Evolutionary conservation across 352 stramenopile species (phyloP).

Genomic region (Poterioochromonas sp.): DNA sequence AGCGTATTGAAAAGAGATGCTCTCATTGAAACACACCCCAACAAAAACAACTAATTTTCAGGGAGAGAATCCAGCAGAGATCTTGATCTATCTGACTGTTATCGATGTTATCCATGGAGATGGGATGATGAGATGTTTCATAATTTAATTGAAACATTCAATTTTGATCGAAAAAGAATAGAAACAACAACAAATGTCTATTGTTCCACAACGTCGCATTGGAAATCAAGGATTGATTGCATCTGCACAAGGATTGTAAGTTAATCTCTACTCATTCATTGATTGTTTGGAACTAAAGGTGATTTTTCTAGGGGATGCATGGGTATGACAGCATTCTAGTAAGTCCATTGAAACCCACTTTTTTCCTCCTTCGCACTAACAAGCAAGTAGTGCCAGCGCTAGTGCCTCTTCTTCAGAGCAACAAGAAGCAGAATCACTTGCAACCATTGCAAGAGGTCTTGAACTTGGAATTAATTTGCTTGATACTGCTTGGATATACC

Average conservation of each 20-base stretch:
- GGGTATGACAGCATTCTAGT: constrained; percentile 27
- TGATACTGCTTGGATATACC: constrained; percentile 57
- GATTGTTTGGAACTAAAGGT: neutral
- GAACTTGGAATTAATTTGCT: constrained; percentile 59
- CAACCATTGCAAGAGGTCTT: neutral
- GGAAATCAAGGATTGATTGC: constrained; percentile 6
- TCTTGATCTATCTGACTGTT: no score
- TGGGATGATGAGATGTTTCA: no score
- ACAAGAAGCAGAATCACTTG: neutral
- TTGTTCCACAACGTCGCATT: neutral
- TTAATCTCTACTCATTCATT: neutral
- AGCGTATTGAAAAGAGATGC: no score
- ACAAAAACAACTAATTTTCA: no score
- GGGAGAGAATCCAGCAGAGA: no score
- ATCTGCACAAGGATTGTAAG: constrained; percentile 29
- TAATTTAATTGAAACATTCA: no score
- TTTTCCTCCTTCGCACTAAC: no score
- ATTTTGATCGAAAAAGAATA: no score
- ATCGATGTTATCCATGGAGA: no score
- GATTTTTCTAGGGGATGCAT: constrained; percentile 11
- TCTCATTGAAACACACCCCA: no score
- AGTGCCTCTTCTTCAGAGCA: neutral
- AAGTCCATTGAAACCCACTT: no score
- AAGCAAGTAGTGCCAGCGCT: neutral
- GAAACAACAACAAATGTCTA: no score